Evolutionary conservation across 805 yeast genomes (phyloP), one percentile per base, ranked within the genome.

Genomic region (Hanseniaspora lindneri): DNA sequence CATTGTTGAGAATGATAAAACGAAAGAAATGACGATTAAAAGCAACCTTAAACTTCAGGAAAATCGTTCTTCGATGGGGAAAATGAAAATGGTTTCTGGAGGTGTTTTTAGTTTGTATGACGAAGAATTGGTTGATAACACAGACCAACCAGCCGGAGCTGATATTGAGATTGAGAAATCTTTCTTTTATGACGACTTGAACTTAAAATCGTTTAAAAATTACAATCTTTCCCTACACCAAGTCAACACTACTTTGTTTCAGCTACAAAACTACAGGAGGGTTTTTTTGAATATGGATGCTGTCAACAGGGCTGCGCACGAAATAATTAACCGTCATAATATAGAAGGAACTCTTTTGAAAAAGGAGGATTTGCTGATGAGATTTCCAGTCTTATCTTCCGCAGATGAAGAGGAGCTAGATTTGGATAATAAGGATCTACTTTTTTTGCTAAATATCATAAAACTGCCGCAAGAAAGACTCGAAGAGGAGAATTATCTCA

Each of bases 231-330:
- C 25, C 7, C 17, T 20, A 20, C 5, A 36, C 4, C 6, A 20
- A 4, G 16, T 36, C 13, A 36, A 23, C 17, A 23, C 13, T 23
- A 20, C 27, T 9, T 24, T 37, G 16, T 24, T n/a, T 14, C 21
- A 37, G 21, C 23, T 39, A 11, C n/a, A 41, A 11, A 30, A 46
- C 9, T 46, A 11, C 17, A 20, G 19, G 10, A 41, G 32, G n/a
- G 24, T 46, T 17, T 25, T 39, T 14, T 30, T 46, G 13, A 35
- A 39, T 16, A n/a, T 46, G 19, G 43, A 39, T 39, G 39, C n/a
- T 13, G 29, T 46, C n/a, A 32, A 46, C 21, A 24, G 13, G 3
- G 36, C 20, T 13, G 35, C 33, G 7, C 21, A 32, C n/a, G 29
- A 30, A 9, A 23, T 39, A 16, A 37, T 32, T 13, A 33, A 33